phyloP scores from a whole-genome alignment of 208 protist genomes.

The Acanthamoeba royreba region DNA sequence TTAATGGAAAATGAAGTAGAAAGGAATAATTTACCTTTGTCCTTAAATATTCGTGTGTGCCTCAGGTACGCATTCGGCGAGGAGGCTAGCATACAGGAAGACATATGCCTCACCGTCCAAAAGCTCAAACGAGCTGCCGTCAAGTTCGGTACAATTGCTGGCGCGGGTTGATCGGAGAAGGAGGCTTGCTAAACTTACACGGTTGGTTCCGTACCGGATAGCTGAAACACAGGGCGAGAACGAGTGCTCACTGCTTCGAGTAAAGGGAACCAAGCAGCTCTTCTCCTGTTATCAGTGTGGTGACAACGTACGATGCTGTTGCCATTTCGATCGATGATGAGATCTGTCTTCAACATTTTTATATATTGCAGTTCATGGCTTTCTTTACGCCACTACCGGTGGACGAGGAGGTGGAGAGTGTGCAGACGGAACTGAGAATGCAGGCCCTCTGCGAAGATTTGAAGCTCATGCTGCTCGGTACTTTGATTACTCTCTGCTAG shows the following conservation, averaged over 20 bases:
- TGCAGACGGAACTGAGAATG: neutral
- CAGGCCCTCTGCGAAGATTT: neutral
- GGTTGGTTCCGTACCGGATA: no score
- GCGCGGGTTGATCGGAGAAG: no score
- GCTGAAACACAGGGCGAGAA: no score
- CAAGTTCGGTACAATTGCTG: neutral
- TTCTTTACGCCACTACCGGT: conserved; percentile 35
- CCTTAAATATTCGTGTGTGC: no score
- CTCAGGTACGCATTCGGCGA: neutral
- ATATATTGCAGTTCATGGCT: neutral
- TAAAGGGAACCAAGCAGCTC: neutral
- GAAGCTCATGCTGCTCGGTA: conserved; percentile 24
- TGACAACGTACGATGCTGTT: neutral
- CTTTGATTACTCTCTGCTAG: no score
- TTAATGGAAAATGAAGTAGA: no score
- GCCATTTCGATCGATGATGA: neutral
- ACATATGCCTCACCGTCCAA: neutral
- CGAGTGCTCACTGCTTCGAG: neutral
- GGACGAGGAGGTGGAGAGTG: neutral
- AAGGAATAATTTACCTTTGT: no score
- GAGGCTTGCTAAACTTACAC: no score
- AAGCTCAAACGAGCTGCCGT: conserved; percentile 11
- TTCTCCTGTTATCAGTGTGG: conserved; percentile 26
- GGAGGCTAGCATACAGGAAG: neutral
- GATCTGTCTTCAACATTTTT: neutral